Evolutionary conservation across 2,329 filamentous ascomycete species (phyloP).

Genomic region (Zalaria sp.): DNA sequence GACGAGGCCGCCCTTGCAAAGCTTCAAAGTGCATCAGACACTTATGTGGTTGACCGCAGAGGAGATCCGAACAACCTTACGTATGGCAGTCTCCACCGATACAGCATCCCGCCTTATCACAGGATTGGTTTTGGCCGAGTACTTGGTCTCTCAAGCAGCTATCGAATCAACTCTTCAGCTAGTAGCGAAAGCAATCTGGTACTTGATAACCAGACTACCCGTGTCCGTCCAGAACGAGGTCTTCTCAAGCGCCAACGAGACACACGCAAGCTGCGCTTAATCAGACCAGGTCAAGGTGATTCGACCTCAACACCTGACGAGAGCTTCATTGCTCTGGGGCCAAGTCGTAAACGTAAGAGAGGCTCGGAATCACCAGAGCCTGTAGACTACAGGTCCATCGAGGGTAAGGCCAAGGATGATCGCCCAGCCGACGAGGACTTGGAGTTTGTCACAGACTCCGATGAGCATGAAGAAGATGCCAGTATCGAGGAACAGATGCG

Average conservation of each 20-base stretch:
- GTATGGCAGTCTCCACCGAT: constrained; percentile 62
- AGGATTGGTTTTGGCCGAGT: constrained; percentile 56
- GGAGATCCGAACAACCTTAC: constrained; percentile 63
- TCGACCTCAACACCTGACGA: background rate
- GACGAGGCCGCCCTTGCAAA: no score
- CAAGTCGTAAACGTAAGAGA: constrained; percentile 10
- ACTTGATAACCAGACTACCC: constrained; percentile 4
- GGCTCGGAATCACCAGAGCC: constrained; percentile 6
- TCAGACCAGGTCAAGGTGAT: background rate
- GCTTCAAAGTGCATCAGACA: no score
- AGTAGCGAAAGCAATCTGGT: constrained; percentile 35
- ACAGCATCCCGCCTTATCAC: constrained; percentile 56
- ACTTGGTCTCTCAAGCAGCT: constrained; percentile 46
- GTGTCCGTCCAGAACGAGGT: background rate
- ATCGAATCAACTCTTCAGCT: constrained; percentile 53
- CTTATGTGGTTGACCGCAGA: constrained; percentile 47
- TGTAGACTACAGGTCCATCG: constrained; percentile 25
- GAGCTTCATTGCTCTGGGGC: constrained; percentile 1
- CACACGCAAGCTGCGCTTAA: background rate
- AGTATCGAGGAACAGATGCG: constrained; percentile 20
- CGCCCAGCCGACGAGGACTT: constrained; percentile 22
- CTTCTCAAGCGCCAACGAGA: constrained; percentile 8
- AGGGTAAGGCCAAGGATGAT: constrained; percentile 15
- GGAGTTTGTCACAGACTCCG: constrained; percentile 17
- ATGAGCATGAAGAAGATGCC: background rate